These are phyloP conservation scores for Lactuca saligna DNA, from an alignment of 129 eudicot species.

Conservation along the genomic window DNA sequence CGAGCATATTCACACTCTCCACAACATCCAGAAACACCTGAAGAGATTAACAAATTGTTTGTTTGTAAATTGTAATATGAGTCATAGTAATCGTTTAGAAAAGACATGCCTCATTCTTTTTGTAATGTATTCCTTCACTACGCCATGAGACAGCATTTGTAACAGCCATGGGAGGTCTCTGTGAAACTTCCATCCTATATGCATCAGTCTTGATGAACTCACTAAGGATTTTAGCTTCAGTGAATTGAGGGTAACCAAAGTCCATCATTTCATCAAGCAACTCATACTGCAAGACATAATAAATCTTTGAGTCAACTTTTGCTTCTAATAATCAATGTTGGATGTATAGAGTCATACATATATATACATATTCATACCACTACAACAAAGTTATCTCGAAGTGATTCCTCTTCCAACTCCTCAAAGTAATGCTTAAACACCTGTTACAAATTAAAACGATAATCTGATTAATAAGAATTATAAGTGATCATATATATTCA, in stretches of 20 bases:
- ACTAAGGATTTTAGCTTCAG: constrained; percentile 91
- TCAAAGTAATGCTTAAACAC: constrained; percentile 95
- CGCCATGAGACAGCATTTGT: constrained; percentile 99
- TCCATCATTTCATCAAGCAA: constrained; percentile 96
- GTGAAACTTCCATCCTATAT: constrained; percentile 89
- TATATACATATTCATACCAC: constrained; percentile 42
- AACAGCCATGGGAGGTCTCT: constrained; percentile 96
- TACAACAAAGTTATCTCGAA: constrained; percentile 93
- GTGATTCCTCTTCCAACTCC: constrained; percentile 98
- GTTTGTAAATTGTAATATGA: neutral
- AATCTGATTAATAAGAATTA: neutral
- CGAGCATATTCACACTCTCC: constrained; percentile 93
- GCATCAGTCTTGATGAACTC: constrained; percentile 97
- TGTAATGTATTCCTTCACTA: constrained; percentile 88
- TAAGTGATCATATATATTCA: neutral
- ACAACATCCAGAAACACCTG: constrained; percentile 97
- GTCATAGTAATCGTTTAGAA: neutral
- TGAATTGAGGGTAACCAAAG: constrained; percentile 90
- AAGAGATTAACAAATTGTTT: constrained; percentile 8
- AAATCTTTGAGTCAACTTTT: constrained; percentile 1
- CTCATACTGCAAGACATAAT: constrained; percentile 59
- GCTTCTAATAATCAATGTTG: neutral
- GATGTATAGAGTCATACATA: neutral
- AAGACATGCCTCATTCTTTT: constrained; percentile 74
- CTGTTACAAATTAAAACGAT: constrained; percentile 38